phyloP scores from a whole-genome alignment of 768 basidiomycete species.

The Lepiota subincarnata region DNA sequence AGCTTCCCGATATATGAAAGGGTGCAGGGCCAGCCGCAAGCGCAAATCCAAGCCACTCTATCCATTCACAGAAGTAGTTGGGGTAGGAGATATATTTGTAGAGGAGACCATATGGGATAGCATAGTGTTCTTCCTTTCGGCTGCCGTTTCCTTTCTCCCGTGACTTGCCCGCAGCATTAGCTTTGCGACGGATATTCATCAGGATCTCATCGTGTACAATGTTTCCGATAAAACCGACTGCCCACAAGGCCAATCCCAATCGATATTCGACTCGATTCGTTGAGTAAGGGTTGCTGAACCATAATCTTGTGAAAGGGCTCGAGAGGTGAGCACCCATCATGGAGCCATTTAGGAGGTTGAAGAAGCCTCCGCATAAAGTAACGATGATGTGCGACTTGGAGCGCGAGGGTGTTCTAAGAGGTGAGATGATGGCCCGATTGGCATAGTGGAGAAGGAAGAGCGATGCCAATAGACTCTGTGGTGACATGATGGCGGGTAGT shows the following conservation, averaged over 20 bases:
- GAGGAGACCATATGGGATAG: conserved; percentile 75
- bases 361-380: conserved; percentile 46
- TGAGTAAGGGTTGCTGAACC: conserved; percentile 30
- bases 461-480: conserved; percentile 46
- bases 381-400: conserved; percentile 72
- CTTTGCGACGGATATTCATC: conserved; percentile 71
- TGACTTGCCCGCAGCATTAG: conserved; percentile 22
- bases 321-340: conserved; percentile 70
- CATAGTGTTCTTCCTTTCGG: conserved; percentile 52
- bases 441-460: conserved; percentile 75
- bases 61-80: conserved; percentile 94
- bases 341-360: conserved; percentile 72
- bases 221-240: conserved; percentile 71
- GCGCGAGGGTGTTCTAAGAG: conserved; percentile 75
- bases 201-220: conserved; percentile 89
- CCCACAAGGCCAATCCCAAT: conserved; percentile 64
- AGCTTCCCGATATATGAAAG: conserved; percentile 14
- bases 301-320: conserved; percentile 46
- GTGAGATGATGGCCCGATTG: conserved; percentile 79
- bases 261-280: conserved; percentile 47
- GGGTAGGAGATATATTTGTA: conserved; percentile 84
- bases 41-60: conserved; percentile 89
- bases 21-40: conserved; percentile 63
- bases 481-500: conserved; percentile 27
- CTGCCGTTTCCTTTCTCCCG: background rate